phyloP scores from a whole-genome alignment of 2,329 filamentous ascomycete genomes.

The Xylariaceae sp. region DNA sequence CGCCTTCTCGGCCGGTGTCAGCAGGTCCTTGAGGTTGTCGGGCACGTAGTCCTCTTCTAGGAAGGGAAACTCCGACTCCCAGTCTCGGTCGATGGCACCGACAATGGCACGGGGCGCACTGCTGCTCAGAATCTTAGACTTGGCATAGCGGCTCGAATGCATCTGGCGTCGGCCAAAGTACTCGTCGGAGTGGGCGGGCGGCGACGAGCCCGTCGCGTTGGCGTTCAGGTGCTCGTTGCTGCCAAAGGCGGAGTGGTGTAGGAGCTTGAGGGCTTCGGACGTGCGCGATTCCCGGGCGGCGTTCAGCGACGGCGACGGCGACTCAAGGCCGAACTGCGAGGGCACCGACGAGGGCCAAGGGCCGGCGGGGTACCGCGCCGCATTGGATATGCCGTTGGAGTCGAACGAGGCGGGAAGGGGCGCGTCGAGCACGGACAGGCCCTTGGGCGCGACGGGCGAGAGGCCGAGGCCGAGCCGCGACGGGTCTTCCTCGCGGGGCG shows the following conservation, averaged over 20 bases:
- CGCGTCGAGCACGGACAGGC: conserved; percentile 85
- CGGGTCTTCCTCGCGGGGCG: conserved; percentile 63
- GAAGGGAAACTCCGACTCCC: conserved; percentile 65
- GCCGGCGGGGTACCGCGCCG: conserved; percentile 68
- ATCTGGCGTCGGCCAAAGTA: conserved; percentile 65
- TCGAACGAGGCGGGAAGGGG: conserved; percentile 92
- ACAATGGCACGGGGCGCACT: conserved; percentile 59
- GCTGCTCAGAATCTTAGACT: conserved; percentile 63
- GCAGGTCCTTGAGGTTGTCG: conserved; percentile 56
- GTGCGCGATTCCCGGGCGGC: conserved; percentile 53
- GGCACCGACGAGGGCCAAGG: conserved; percentile 90
- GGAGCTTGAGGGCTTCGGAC: conserved; percentile 55
- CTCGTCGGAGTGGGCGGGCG: conserved; percentile 36
- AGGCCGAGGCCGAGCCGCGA: conserved; percentile 61
- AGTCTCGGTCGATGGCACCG: conserved; percentile 56
- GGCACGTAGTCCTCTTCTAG: conserved; percentile 82
- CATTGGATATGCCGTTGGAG: conserved; percentile 88
- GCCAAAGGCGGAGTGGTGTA: conserved; percentile 62
- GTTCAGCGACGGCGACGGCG: conserved; percentile 67
- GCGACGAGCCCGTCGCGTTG: conserved; percentile 30
- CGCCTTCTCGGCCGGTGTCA: conserved; percentile 61
- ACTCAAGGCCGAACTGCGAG: conserved; percentile 83
- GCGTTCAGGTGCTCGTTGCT: conserved; percentile 56
- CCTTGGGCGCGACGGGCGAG: conserved; percentile 65
- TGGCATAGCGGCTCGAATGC: conserved; percentile 58